These are phyloP conservation scores for Trametes maxima DNA, from an alignment of 768 basidiomycete genomes.

Conservation along the genomic window DNA sequence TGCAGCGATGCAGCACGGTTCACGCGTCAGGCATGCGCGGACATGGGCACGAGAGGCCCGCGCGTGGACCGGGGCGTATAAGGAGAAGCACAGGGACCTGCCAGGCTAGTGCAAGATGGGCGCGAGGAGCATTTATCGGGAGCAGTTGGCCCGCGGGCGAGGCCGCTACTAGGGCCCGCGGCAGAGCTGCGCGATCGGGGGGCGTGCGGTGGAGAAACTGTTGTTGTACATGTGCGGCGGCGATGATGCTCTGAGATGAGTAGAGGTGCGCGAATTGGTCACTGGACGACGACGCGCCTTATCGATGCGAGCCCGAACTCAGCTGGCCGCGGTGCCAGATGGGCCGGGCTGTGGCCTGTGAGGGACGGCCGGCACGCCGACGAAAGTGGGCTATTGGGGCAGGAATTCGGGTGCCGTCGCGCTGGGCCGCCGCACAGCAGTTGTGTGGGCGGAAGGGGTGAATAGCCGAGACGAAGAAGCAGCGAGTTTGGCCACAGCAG, in stretches of 20 bases:
- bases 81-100: constrained; percentile 2
- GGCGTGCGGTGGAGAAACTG: neutral
- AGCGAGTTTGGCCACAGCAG: neutral
- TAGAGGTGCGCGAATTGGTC: neutral
- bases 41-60: constrained; percentile 8
- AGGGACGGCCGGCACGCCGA: constrained; percentile 1
- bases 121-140: too few relatives aligned
- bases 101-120: neutral
- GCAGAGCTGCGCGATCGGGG: too few relatives aligned
- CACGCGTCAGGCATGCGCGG: constrained; percentile 13
- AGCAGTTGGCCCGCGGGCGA: too few relatives aligned
- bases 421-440: neutral
- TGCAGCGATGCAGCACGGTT: neutral
- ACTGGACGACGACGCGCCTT: constrained; percentile 17
- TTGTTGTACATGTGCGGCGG: neutral
- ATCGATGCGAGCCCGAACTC: constrained; percentile 7
- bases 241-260: constrained; percentile 6
- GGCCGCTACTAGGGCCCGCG: too few relatives aligned
- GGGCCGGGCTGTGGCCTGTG: neutral
- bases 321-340: too few relatives aligned
- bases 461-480: neutral
- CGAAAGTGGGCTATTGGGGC: neutral
- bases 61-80: neutral
- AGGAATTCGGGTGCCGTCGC: neutral
- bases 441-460: neutral